Conservation (phyloP, 2,329 filamentous ascomycete species). For the Diplodia corticola region DNA sequence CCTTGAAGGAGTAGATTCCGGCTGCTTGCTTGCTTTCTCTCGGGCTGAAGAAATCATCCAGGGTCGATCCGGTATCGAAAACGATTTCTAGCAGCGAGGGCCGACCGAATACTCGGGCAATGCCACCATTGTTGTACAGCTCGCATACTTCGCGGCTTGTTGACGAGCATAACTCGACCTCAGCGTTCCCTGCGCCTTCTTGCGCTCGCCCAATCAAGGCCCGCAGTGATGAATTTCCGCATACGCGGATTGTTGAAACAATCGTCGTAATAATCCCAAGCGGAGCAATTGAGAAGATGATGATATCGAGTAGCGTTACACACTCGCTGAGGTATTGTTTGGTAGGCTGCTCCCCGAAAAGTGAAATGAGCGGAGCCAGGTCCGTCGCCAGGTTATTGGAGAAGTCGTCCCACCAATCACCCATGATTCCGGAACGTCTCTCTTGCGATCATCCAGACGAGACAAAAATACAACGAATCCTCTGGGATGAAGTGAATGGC, state of each 20-base stretch:
- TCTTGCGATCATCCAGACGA: no score
- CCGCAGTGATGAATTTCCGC: conserved; percentile 33
- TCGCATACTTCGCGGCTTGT: conserved; percentile 34
- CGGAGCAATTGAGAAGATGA: conserved; percentile 39
- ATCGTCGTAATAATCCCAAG: conserved; percentile 46
- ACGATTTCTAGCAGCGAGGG: conserved; percentile 31
- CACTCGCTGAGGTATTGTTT: conserved; percentile 37
- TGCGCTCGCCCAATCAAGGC: conserved; percentile 45
- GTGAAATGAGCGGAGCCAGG: conserved; percentile 23
- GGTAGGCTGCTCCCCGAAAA: conserved; percentile 33
- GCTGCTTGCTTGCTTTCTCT: conserved; percentile 32
- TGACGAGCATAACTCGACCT: conserved; percentile 46
- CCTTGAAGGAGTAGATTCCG: neutral
- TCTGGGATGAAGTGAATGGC: no score
- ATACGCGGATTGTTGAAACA: conserved; percentile 34
- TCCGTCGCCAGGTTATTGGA: conserved; percentile 44
- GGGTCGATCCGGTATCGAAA: neutral
- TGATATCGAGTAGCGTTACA: conserved; percentile 30
- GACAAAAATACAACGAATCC: no score
- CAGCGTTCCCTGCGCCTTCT: conserved; percentile 37
- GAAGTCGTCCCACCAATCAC: conserved; percentile 38
- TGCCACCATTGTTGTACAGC: conserved; percentile 22
- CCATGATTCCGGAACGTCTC: no score
- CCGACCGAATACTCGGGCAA: conserved; percentile 24
- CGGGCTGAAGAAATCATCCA: conserved; percentile 27